Evolutionary conservation across 2,329 filamentous ascomycete genomes (phyloP).

Genomic region (Laburnicola sp.): DNA sequence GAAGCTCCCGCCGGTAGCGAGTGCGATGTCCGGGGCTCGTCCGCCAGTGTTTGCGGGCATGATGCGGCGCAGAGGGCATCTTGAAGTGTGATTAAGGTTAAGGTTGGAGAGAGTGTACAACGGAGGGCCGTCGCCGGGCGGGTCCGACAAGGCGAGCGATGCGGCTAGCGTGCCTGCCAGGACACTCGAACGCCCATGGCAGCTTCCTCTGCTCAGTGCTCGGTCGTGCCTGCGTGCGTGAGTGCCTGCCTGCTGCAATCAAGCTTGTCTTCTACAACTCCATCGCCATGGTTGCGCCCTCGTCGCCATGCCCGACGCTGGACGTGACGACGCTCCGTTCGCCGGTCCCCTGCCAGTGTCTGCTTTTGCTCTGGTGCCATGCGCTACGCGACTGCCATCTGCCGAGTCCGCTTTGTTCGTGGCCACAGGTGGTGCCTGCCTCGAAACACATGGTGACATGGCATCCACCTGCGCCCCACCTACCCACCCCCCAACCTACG

Average conservation of each 20-base stretch:
- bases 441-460: too few relatives aligned
- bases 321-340: too few relatives aligned
- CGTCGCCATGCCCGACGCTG: background rate
- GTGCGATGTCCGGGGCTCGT: background rate
- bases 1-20: conserved; percentile 3
- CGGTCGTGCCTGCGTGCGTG: too few relatives aligned
- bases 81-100: conserved; percentile 17
- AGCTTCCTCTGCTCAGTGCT: background rate
- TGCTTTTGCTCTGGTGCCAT: background rate
- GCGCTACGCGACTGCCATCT: conserved; percentile 1
- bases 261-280: background rate
- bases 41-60: background rate
- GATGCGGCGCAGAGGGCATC: background rate
- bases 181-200: background rate
- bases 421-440: too few relatives aligned
- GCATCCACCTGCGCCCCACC: background rate
- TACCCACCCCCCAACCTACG: too few relatives aligned
- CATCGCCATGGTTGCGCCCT: background rate
- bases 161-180: conserved; percentile 2
- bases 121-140: background rate
- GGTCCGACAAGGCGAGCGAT: background rate
- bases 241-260: too few relatives aligned
- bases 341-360: background rate
- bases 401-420: too few relatives aligned
- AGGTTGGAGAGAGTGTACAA: conserved; percentile 8